These are phyloP conservation scores for Hordeum marinum DNA, from an alignment of 176 grass and related monocot genomes.

Conservation along the genomic window DNA sequence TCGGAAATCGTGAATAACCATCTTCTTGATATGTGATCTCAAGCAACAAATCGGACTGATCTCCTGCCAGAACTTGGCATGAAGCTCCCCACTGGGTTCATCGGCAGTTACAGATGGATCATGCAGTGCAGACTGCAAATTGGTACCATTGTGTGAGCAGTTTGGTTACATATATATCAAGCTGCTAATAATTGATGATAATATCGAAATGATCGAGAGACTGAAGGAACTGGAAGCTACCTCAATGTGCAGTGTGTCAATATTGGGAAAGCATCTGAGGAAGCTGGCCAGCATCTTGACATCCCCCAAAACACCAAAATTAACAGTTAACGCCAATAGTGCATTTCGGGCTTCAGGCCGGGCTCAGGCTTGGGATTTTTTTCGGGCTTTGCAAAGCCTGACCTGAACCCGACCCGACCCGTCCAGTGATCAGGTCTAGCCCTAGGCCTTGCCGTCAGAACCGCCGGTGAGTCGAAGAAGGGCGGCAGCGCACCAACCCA, in stretches of 20 bases:
- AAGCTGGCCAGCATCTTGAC: slow-evolving; percentile 2
- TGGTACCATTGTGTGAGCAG: not conserved
- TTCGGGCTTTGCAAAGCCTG: too few species aligned
- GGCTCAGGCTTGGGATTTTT: too few species aligned
- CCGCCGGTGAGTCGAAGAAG: too few species aligned
- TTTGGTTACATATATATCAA: not conserved
- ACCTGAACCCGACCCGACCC: too few species aligned
- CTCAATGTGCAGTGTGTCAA: slow-evolving; percentile 11
- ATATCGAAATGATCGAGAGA: not conserved
- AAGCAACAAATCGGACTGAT: not conserved
- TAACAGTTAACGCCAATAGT: not conserved
- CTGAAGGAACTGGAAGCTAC: not conserved
- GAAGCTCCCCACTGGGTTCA: not conserved
- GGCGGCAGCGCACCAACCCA: too few species aligned
- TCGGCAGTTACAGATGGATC: not conserved
- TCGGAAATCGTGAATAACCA: not conserved
- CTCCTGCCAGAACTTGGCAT: not conserved
- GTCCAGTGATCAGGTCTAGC: too few species aligned
- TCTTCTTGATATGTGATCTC: not conserved
- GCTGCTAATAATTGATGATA: not conserved
- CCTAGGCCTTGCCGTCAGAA: too few species aligned
- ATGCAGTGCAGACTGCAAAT: slow-evolving; percentile 20
- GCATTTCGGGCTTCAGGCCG: too few species aligned
- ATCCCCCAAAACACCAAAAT: not conserved
- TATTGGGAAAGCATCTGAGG: slow-evolving; percentile 25